Percentiles rank a stretch among this genome's conserved stretches.
These are phyloP conservation scores for Teratosphaeriaceae sp. DNA, from an alignment of 2,329 filamentous ascomycete genomes.

Conservation along the genomic window DNA sequence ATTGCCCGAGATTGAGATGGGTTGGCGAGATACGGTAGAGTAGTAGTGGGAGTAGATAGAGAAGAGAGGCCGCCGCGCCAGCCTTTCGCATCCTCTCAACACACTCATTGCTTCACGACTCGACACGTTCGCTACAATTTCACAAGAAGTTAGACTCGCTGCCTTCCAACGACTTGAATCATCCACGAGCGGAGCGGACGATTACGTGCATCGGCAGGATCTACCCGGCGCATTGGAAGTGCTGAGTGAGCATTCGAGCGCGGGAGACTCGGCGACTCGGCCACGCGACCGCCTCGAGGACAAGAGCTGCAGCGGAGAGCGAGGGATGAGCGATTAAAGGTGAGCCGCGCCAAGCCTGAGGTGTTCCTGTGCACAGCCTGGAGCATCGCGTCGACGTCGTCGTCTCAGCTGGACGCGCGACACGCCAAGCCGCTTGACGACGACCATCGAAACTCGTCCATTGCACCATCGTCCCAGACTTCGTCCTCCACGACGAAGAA, in stretches of 20 bases:
- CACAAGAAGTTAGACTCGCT: too few species aligned
- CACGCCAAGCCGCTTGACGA: too few species aligned
- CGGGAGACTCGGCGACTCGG: not conserved
- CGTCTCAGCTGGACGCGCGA: too few species aligned
- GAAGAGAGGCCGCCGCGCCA: not conserved
- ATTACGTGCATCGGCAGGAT: too few species aligned
- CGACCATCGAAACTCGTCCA: not conserved
- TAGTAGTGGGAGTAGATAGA: too few species aligned
- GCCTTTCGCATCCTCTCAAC: not conserved
- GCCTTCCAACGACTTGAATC: too few species aligned
- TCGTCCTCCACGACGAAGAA: not conserved
- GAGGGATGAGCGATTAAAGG: not conserved
- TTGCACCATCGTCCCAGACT: not conserved
- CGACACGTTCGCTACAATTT: too few species aligned
- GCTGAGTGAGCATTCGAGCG: slow-evolving; percentile 1
- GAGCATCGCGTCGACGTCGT: too few species aligned
- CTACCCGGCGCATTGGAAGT: not conserved
- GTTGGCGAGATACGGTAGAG: slow-evolving; percentile 1
- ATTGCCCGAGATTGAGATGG: not conserved
- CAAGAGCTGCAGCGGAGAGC: not conserved
- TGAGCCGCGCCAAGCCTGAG: slow-evolving; percentile 1
- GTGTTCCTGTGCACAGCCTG: not conserved
- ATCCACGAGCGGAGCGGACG: too few species aligned
- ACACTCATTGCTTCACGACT: not conserved
- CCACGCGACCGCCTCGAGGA: not conserved